A percentile compares a stretch with the other conserved stretches of the same genome.
Evolutionary conservation across 139 green algal species (phyloP).

Genomic region (Volvox africanus): DNA sequence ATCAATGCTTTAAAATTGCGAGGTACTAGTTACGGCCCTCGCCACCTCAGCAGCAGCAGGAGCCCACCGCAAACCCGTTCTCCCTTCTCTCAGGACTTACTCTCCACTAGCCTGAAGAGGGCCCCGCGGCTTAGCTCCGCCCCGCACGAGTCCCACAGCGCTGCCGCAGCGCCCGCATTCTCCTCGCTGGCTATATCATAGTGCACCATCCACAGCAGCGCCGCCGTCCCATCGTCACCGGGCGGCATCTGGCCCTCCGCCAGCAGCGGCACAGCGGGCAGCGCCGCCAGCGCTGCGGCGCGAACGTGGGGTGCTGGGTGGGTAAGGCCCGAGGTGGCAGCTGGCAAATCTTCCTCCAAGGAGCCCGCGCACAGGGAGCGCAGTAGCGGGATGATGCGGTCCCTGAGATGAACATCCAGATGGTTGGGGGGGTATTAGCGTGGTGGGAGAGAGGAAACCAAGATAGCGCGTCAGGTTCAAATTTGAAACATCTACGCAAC

Average conservation of each 20-base stretch:
- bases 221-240: slow-evolving; percentile 38
- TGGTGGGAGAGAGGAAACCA: not conserved
- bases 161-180: slow-evolving; percentile 69
- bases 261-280: slow-evolving; percentile 69
- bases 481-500: no score
- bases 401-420: slow-evolving; percentile 57
- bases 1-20: no score
- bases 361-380: slow-evolving; percentile 71
- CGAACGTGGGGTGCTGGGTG: slow-evolving; percentile 66
- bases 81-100: not conserved
- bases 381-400: slow-evolving; percentile 79
- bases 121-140: not conserved
- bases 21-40: no score
- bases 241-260: slow-evolving; percentile 49
- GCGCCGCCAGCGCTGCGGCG: slow-evolving; percentile 71
- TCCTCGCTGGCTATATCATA: slow-evolving; percentile 66
- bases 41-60: no score
- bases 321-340: slow-evolving; percentile 70
- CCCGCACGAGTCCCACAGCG: slow-evolving; percentile 67
- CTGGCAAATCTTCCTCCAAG: slow-evolving; percentile 63
- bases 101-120: not conserved
- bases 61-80: no score
- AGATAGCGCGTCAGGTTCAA: no score
- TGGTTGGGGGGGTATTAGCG: not conserved
- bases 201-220: slow-evolving; percentile 73